Conservation (phyloP, 306 rosid genomes). For the Dalbergia cultrata region DNA sequence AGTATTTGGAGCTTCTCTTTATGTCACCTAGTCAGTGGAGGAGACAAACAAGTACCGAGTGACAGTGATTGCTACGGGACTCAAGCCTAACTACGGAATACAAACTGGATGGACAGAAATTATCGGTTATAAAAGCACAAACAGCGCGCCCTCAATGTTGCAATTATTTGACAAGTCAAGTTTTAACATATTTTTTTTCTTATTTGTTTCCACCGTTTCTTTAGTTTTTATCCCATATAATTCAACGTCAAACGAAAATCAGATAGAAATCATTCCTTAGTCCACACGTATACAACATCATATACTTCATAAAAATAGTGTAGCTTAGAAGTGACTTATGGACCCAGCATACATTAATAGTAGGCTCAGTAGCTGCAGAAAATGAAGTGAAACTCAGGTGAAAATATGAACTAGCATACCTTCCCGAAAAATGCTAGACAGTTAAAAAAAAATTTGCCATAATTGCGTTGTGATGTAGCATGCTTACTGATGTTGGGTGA, state of each 20-base stretch:
- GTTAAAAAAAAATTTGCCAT: no score
- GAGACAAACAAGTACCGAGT: slow-evolving; percentile 37
- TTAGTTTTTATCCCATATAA: neutral
- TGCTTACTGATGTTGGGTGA: no score
- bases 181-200: neutral
- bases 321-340: slow-evolving; percentile 22
- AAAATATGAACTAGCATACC: slow-evolving; percentile 24
- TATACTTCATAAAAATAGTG: slow-evolving; percentile 23
- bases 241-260: slow-evolving; percentile 11
- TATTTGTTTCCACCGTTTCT: neutral
- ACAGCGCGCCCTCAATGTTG: slow-evolving; percentile 45
- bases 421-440: no score
- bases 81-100: slow-evolving; percentile 45
- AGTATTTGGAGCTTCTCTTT: slow-evolving; percentile 44
- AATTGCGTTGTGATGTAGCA: no score
- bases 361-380: slow-evolving; percentile 13
- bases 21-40: slow-evolving; percentile 48
- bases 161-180: slow-evolving; percentile 48
- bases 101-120: slow-evolving; percentile 54
- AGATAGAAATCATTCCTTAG: slow-evolving; percentile 21
- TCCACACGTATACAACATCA: neutral
- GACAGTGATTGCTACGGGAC: slow-evolving; percentile 51
- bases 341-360: neutral
- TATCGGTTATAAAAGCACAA: slow-evolving; percentile 42
- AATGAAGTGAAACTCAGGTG: slow-evolving; percentile 28